Evolutionary conservation across 176 grass and related monocot genomes (phyloP).

Genomic region (Areca catechu): DNA sequence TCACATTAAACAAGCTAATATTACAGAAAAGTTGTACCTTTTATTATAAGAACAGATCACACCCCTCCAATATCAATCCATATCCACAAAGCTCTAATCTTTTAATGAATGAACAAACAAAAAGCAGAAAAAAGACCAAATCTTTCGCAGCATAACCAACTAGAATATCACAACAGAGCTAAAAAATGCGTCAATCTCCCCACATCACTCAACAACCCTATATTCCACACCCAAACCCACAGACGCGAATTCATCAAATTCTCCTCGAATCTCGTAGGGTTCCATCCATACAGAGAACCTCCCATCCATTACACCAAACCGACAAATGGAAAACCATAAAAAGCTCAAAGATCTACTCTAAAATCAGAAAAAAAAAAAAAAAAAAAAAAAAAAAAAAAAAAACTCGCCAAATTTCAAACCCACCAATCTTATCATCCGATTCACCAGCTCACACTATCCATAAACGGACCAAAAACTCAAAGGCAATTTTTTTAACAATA

Average conservation of each 20-base stretch:
- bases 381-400: too few relatives aligned
- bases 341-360: too few relatives aligned
- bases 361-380: too few relatives aligned
- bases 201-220: neutral
- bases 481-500: neutral
- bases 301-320: too few relatives aligned
- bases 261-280: neutral
- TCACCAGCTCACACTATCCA: too few relatives aligned
- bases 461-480: neutral
- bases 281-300: neutral
- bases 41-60: too few relatives aligned
- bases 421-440: too few relatives aligned
- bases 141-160: too few relatives aligned
- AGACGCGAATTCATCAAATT: neutral
- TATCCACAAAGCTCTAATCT: constrained; percentile 2
- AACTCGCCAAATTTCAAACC: too few relatives aligned
- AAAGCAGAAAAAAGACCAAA: neutral
- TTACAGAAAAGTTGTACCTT: too few relatives aligned
- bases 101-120: constrained; percentile 1
- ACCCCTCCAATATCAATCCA: neutral
- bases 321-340: too few relatives aligned
- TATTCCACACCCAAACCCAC: neutral
- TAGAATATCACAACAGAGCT: neutral
- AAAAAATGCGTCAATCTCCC: neutral
- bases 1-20: too few relatives aligned